Evolutionary conservation across 1,284 basidiomycete species (phyloP), one percentile per base, ranked within the genome.

Genomic region (Athelia psychrophila): DNA sequence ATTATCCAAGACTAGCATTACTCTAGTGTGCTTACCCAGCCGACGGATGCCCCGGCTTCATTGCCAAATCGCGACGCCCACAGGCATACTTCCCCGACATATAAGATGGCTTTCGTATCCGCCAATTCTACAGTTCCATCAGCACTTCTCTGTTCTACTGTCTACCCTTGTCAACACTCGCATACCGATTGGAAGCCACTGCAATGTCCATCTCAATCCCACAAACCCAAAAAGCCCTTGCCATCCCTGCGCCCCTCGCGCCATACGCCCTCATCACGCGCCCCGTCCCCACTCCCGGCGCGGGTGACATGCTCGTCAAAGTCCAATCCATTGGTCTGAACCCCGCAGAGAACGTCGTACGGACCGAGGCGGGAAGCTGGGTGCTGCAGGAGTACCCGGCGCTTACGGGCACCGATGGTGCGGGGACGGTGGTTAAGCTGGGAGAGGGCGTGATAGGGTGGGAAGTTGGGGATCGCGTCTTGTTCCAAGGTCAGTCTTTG

Each of bases 301-400:
- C 48, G 42, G 47, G 44, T n/a, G 69, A 71, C 50, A 56, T 71
- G 38, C 55, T 69, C 22, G 57, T 69, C 55, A 60, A 62, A 51
- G 68, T 67, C 44, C 62, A 67, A 22, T 62, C 58, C 1, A 64
- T 69, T 2, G 60, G 61, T 1, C 56, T 54, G 3, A 69, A 70
- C 50, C 69, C 69, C 0, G 68, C 67, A 42, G 68, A 69, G 48
- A 67, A 60, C 62, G 65, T 19, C 16, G 24, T 47, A 12, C 5
- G 9, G 13, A 42, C 5, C 52, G 67, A 56, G n/a, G 63, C 40
- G 18, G 10, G 6, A 16, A 5, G 27, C 27, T 30, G 27, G 27
- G 27, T 30, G 5, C 27, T 30, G 6, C 27, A 47, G 20, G 24
- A 23, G 22, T 56, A 56, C 42, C 20, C 55, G n/a, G 44, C 40